These are phyloP conservation scores for Nigrospora sphaerica DNA, from an alignment of 2,329 filamentous ascomycete species.

Conservation along the genomic window DNA sequence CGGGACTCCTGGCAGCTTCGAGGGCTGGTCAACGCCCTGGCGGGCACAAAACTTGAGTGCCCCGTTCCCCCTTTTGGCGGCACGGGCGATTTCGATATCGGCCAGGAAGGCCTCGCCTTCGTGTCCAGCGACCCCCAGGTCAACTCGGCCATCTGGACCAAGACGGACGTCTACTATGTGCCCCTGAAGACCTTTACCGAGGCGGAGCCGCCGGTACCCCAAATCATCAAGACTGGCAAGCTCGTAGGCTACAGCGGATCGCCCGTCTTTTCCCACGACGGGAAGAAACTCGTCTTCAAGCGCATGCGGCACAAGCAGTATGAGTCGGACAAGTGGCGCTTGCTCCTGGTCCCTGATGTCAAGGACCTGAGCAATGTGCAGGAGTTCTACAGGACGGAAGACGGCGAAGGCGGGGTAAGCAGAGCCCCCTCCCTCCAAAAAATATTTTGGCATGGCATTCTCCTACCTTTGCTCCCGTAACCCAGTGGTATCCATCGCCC, in stretches of 20 bases:
- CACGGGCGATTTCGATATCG: slow-evolving; percentile 72
- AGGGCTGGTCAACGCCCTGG: slow-evolving; percentile 57
- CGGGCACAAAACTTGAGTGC: slow-evolving; percentile 50
- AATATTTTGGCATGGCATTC: too few species aligned
- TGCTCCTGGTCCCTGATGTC: slow-evolving; percentile 59
- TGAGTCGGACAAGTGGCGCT: slow-evolving; percentile 69
- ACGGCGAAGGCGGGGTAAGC: slow-evolving; percentile 46
- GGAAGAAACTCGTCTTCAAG: slow-evolving; percentile 65
- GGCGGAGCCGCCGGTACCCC: slow-evolving; percentile 38
- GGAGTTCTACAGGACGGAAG: slow-evolving; percentile 54
- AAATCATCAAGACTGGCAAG: slow-evolving; percentile 47
- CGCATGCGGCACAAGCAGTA: slow-evolving; percentile 73
- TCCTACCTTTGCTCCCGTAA: too few species aligned
- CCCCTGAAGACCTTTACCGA: slow-evolving; percentile 56
- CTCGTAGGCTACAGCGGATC: slow-evolving; percentile 57
- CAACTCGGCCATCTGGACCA: slow-evolving; percentile 68
- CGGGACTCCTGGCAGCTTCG: slow-evolving; percentile 33
- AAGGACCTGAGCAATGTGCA: slow-evolving; percentile 48
- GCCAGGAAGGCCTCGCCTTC: slow-evolving; percentile 59
- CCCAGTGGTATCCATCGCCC: too few species aligned
- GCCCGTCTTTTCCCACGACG: slow-evolving; percentile 70
- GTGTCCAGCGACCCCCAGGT: slow-evolving; percentile 68
- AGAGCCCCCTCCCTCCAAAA: too few species aligned
- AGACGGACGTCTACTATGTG: slow-evolving; percentile 72
- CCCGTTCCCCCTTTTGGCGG: slow-evolving; percentile 77